phyloP scores from a whole-genome alignment of 2,329 filamentous ascomycete genomes.

The Botryosphaeria dothidea region DNA sequence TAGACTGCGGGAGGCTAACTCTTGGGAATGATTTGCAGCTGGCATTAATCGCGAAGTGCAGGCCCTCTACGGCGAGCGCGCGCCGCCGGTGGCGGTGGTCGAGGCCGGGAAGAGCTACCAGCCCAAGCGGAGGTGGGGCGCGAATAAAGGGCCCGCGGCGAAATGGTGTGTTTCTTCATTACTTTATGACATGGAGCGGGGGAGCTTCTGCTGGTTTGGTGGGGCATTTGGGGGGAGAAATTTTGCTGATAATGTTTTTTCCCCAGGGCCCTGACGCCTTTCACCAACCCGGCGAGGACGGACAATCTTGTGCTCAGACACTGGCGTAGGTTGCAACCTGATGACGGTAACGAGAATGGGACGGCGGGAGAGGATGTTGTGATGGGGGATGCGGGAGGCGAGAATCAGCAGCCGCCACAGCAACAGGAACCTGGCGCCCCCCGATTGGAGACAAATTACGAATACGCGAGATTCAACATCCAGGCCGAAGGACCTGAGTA shows the following conservation, averaged over 20 bases:
- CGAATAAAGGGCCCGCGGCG: slow-evolving; percentile 40
- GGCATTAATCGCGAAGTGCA: slow-evolving; percentile 44
- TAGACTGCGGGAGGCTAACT: too few species aligned
- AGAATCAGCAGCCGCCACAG: neutral
- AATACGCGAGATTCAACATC: slow-evolving; percentile 87
- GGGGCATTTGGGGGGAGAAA: neutral
- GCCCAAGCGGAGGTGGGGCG: slow-evolving; percentile 32
- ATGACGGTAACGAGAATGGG: slow-evolving; percentile 23
- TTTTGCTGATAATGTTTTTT: neutral
- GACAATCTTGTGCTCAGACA: slow-evolving; percentile 74
- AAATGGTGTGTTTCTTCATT: slow-evolving; percentile 32
- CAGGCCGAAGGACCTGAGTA: slow-evolving; percentile 77
- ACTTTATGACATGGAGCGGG: too few species aligned
- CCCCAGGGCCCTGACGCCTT: slow-evolving; percentile 51
- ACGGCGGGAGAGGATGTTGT: slow-evolving; percentile 34
- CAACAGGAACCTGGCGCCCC: slow-evolving; percentile 20
- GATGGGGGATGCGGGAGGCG: slow-evolving; percentile 31
- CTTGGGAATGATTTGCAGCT: slow-evolving; percentile 26
- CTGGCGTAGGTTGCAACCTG: slow-evolving; percentile 68
- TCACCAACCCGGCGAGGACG: slow-evolving; percentile 74
- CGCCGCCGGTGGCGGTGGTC: slow-evolving; percentile 42
- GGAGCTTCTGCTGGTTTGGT: neutral
- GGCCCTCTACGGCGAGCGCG: slow-evolving; percentile 42
- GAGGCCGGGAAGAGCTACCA: slow-evolving; percentile 42
- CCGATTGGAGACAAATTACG: slow-evolving; percentile 50